Evolutionary conservation across 106 monocot genomes (phyloP), one percentile per base, ranked within the genome.

Genomic region (Gastrodia elata): DNA sequence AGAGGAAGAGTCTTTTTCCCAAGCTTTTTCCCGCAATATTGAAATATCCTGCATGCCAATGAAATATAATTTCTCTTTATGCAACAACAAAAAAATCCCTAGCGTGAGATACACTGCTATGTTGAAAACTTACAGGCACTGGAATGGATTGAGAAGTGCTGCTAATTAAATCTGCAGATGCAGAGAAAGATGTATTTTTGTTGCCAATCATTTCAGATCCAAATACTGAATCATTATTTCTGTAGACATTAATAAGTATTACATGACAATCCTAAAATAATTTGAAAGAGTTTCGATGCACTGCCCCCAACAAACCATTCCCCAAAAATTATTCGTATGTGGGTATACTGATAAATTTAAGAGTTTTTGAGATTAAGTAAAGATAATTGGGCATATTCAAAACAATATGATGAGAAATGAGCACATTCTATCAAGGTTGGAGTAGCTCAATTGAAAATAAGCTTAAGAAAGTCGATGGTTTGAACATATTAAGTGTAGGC

Each of bases 151-250:
- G 69, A n/a, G 74, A 22, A 33, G 43, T 74, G 39, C 76, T 74
- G 64, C 56, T 64, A 65, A 70, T 71, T 27, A 73, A 72, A 77
- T 76, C 61, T 59, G 36, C 71, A 42, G 79, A 79, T 69, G 70
- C 65, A 42, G 76, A 76, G 38, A 79, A 73, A 48, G 76, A 64
- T 26, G 72, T 82, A 70, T 79, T 76, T 30, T 38, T 65, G 73
- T 76, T 56, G 26, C 35, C 75, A 52, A 82, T 73, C 57, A 76
- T 85, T 27, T 86, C 74, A 65, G 73, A 68, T 34, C 77, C 82
- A 69, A 87, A 87, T 14, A 87, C 80, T 58, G 90, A 76, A 14
- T 85, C 87, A 78, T 77, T 71, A 55, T 78, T 87, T 76, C 90
- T 91, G 80, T 52, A 82, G 18, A 76, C 13, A 26, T 40, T 8